phyloP scores from a whole-genome alignment of 768 basidiomycete species.

The Trametes sanguinea region DNA sequence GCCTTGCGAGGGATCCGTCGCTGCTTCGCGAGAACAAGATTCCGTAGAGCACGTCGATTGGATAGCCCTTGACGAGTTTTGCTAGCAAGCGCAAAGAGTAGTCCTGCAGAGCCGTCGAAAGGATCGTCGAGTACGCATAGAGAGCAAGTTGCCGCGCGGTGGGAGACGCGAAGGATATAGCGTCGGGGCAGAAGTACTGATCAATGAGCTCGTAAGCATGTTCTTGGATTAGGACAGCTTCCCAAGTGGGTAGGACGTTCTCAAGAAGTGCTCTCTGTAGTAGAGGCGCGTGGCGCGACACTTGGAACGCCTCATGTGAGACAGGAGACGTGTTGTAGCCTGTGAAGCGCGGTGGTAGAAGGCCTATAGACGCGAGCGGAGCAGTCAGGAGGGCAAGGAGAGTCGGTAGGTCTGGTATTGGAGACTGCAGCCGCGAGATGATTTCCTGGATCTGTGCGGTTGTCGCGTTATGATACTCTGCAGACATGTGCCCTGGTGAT shows the following conservation, averaged over 20 bases:
- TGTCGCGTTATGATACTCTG: slow-evolving; percentile 23
- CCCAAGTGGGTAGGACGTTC: slow-evolving; percentile 72
- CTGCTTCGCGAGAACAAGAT: slow-evolving; percentile 43
- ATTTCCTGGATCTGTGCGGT: slow-evolving; percentile 31
- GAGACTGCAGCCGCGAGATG: slow-evolving; percentile 32
- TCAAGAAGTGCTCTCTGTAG: slow-evolving; percentile 70
- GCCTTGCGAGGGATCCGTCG: slow-evolving; percentile 25
- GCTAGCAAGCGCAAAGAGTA: slow-evolving; percentile 56
- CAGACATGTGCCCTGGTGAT: slow-evolving; percentile 19
- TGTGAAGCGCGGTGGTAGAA: slow-evolving; percentile 62
- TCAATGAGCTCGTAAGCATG: slow-evolving; percentile 48
- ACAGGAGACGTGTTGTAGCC: slow-evolving; percentile 45
- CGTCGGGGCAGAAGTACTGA: slow-evolving; percentile 76
- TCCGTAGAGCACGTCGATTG: slow-evolving; percentile 66
- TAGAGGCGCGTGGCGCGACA: slow-evolving; percentile 44
- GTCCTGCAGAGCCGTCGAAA: slow-evolving; percentile 48
- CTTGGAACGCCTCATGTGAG: slow-evolving; percentile 33
- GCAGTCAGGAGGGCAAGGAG: slow-evolving; percentile 57
- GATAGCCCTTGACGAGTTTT: slow-evolving; percentile 60
- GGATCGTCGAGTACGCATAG: slow-evolving; percentile 65
- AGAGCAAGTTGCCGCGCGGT: slow-evolving; percentile 56
- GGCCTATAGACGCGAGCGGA: slow-evolving; percentile 56
- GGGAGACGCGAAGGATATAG: slow-evolving; percentile 51
- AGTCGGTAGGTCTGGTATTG: slow-evolving; percentile 47
- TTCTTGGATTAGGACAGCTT: slow-evolving; percentile 51